These are phyloP conservation scores for Hyaloscypha finlandica DNA, from an alignment of 495 filamentous ascomycete genomes.

Conservation along the genomic window DNA sequence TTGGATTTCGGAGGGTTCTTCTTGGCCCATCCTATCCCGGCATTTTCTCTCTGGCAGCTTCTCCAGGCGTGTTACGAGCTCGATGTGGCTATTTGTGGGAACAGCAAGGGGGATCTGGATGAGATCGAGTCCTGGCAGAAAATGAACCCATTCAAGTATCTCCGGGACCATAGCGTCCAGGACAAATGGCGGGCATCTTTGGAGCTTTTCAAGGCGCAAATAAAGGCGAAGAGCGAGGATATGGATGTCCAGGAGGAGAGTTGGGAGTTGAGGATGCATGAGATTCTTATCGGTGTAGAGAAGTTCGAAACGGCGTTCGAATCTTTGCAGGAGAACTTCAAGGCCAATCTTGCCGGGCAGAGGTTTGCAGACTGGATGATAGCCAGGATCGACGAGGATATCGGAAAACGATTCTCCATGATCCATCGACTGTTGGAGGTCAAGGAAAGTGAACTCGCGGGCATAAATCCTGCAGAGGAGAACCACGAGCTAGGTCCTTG, in stretches of 20 bases:
- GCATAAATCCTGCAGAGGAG: background rate
- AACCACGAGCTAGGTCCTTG: too few relatives aligned
- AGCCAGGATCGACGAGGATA: slow-evolving; percentile 14
- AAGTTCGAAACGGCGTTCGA: slow-evolving; percentile 15
- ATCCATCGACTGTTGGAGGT: slow-evolving; percentile 17
- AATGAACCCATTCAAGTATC: slow-evolving; percentile 15
- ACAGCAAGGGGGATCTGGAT: slow-evolving; percentile 4
- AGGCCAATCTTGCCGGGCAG: slow-evolving; percentile 3
- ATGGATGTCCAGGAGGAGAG: slow-evolving; percentile 5
- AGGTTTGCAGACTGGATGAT: slow-evolving; percentile 18
- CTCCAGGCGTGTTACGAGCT: slow-evolving; percentile 19
- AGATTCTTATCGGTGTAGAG: slow-evolving; percentile 18
- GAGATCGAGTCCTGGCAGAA: slow-evolving; percentile 11
- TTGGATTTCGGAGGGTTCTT: slow-evolving; percentile 18
- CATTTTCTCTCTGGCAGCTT: slow-evolving; percentile 20
- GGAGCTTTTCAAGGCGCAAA: slow-evolving; percentile 10
- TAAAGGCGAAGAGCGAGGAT: slow-evolving; percentile 17
- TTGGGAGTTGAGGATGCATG: slow-evolving; percentile 19
- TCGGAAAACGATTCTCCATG: slow-evolving; percentile 16
- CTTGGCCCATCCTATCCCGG: slow-evolving; percentile 15
- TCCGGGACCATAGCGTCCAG: background rate
- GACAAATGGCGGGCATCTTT: slow-evolving; percentile 11
- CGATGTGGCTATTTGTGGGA: slow-evolving; percentile 11
- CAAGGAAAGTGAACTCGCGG: slow-evolving; percentile 16
- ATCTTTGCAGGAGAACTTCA: slow-evolving; percentile 19